Percentiles rank a stretch among this genome's conserved stretches.
Evolutionary conservation across 2,329 filamentous ascomycete species (phyloP).

Genomic region (Fusarium albosuccineum): DNA sequence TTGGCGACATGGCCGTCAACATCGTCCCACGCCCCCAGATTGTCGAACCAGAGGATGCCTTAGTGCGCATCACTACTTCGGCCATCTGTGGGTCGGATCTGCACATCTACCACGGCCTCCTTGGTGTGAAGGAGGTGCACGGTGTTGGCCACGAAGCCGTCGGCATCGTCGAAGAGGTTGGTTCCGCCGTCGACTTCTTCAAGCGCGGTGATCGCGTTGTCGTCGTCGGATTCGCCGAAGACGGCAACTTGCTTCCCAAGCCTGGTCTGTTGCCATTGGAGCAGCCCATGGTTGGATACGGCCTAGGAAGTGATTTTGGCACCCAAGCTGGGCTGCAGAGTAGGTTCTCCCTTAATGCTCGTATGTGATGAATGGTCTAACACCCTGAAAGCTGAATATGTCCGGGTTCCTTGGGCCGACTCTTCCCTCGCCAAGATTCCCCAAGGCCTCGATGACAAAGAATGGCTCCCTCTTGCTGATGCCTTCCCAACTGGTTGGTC

Average conservation of each 20-base stretch:
- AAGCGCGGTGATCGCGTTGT: constrained; percentile 17
- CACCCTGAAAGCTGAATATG: constrained; percentile 13
- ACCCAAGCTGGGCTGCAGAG: constrained; percentile 7
- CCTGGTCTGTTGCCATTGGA: neutral
- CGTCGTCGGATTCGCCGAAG: constrained; percentile 3
- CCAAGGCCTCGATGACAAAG: constrained; percentile 5
- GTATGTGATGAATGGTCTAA: neutral
- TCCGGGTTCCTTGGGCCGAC: constrained; percentile 15
- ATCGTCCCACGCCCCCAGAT: constrained; percentile 16
- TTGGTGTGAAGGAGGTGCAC: neutral
- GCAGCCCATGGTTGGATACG: neutral
- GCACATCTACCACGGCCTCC: constrained; percentile 12
- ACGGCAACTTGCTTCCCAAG: constrained; percentile 12
- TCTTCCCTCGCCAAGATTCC: constrained; percentile 19
- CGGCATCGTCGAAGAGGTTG: constrained; percentile 13
- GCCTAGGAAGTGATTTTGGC: neutral
- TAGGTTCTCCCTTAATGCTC: neutral
- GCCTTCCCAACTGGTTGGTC: constrained; percentile 27
- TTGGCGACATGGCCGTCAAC: constrained; percentile 25
- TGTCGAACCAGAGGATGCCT: constrained; percentile 16
- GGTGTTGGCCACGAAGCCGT: constrained; percentile 9
- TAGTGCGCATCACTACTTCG: constrained; percentile 16
- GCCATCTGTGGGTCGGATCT: constrained; percentile 22
- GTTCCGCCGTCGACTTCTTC: constrained; percentile 19
- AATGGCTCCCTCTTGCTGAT: constrained; percentile 21